These are phyloP conservation scores for Fragaria nilgerrensis DNA, from an alignment of 306 rosid species.

Conservation along the genomic window DNA sequence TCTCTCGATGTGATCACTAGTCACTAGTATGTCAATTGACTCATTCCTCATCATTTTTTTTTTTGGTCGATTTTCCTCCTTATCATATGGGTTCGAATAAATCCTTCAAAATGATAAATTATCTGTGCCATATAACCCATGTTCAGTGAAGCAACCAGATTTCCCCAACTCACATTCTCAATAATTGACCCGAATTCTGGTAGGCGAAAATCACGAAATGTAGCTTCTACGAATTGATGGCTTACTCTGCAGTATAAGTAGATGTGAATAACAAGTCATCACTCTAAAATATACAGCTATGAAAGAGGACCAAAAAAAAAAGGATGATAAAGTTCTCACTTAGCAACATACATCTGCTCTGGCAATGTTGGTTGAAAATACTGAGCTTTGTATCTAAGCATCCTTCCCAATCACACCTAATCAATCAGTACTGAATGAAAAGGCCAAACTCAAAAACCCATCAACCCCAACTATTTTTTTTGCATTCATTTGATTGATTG, in stretches of 20 bases:
- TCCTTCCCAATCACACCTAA: neutral
- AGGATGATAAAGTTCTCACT: neutral
- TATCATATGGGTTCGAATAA: no score
- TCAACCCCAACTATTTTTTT: neutral
- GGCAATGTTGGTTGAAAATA: neutral
- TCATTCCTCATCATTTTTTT: no score
- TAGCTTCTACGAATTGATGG: neutral
- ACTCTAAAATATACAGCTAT: neutral
- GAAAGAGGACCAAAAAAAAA: no score
- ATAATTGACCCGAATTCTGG: no score
- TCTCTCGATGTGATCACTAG: no score
- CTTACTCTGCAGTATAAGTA: neutral
- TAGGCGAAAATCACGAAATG: no score
- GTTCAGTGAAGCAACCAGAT: no score
- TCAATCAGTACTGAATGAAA: neutral
- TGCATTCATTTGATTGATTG: neutral
- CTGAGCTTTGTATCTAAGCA: neutral
- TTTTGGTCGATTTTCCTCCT: no score
- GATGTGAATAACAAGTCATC: neutral
- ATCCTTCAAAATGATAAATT: no score
- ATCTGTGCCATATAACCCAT: no score
- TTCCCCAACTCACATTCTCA: no score
- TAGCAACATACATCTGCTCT: neutral
- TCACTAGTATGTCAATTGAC: no score
- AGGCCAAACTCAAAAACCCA: neutral